Evolutionary conservation across 148 eudicot species (phyloP), one percentile per base, ranked within the genome.

Genomic region (Bassia scoparia): DNA sequence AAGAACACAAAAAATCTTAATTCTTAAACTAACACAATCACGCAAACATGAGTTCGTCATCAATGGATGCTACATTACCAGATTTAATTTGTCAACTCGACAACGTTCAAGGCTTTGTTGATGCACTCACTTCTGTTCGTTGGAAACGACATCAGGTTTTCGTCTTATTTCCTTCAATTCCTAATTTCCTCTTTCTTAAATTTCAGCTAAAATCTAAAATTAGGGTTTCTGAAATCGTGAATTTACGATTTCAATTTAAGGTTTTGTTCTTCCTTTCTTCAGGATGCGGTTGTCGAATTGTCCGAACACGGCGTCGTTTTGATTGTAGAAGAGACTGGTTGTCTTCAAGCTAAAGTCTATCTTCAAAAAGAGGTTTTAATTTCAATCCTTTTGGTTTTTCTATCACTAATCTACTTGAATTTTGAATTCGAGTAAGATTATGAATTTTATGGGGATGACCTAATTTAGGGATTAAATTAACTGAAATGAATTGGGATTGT

Each of bases 271-370:
- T 23, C 7, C 17, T 56, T 16, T 29, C 43, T 46, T 15, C 69
- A 94, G 94, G 99, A 95, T 30, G 96, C 97, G 8, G 88, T 95
- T 33, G 78, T 95, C 72, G 99, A 95, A 68, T 79, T 95, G 38
- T 91, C 97, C 0, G 97, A 95, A 68, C 99, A 95, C 68, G 99
- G 99, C 13, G 81, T 95, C 26, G 92, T 92, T 53, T 79, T 95
- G 78, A 92, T 92, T 34, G 96, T 92, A 0, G 99, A 95, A 79
- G 99, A 92, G 56, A 83, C 96, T 24, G 82, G 85, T 64, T 95
- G 99, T 74, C 92, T 95, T 78, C 99, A 95, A 79, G 99, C 99
- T 72, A 95, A 92, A 75, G 99, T 95, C 24, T 95, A 95, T 80
- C 90, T 95, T 24, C 93, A 95, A 71, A 84, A 87, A 46, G 99